Conservation (phyloP, 371 early-diverging fungal species). For the Synchytrium microbalum region DNA sequence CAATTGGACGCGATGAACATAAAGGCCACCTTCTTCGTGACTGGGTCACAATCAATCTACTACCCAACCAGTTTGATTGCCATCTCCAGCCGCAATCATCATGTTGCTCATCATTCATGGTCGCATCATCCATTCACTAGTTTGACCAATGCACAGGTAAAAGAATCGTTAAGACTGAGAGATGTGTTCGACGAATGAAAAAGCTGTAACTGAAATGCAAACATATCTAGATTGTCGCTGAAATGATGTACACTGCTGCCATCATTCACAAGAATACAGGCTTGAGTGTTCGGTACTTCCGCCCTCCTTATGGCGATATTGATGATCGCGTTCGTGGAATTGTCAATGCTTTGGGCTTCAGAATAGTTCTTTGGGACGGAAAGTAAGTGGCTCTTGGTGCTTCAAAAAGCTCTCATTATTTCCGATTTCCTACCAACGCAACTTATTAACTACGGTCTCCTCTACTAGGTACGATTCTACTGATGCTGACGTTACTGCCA, state of each 20-base stretch:
- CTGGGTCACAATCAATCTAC: background rate
- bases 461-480: background rate
- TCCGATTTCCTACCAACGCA: too few species aligned
- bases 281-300: constrained; percentile 28
- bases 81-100: too few species aligned
- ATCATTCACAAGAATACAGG: constrained; percentile 47
- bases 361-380: constrained; percentile 17
- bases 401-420: too few species aligned
- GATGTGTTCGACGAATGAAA: too few species aligned
- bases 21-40: background rate
- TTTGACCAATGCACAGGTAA: constrained; percentile 60
- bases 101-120: constrained; percentile 29
- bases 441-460: too few species aligned
- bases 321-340: constrained; percentile 28
- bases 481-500: constrained; percentile 1
- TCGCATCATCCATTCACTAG: constrained; percentile 56
- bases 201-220: too few species aligned
- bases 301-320: constrained; percentile 40
- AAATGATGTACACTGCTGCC: constrained; percentile 44
- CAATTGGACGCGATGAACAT: background rate
- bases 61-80: too few species aligned
- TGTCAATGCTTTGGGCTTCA: constrained; percentile 20
- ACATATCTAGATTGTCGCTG: constrained; percentile 48
- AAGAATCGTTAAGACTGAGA: constrained; percentile 68
- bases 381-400: too few species aligned